phyloP scores from a whole-genome alignment of 805 yeast genomes.

The Saccharomycopsis fodiens region DNA sequence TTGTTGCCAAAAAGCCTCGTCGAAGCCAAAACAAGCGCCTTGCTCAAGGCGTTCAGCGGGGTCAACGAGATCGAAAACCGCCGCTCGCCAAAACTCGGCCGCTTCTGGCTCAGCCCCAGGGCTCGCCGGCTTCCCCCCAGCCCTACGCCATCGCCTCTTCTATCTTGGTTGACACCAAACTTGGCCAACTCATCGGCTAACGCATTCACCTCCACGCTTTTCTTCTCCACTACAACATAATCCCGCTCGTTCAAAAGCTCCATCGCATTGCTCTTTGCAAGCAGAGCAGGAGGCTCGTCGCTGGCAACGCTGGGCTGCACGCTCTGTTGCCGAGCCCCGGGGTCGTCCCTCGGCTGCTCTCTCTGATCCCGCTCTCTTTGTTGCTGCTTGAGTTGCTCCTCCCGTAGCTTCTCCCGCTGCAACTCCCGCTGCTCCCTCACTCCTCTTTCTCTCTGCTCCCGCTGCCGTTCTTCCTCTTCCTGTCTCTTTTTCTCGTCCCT shows the following conservation, averaged over 20 bases:
- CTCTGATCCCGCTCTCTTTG: constrained; percentile 9
- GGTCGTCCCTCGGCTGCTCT: constrained; percentile 6
- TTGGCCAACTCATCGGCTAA: constrained; percentile 85
- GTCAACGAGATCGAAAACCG: constrained; percentile 59
- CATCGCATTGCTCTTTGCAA: constrained; percentile 15
- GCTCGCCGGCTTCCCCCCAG: constrained; percentile 27
- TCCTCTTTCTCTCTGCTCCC: not conserved
- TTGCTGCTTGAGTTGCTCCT: constrained; percentile 5
- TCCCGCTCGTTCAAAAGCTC: constrained; percentile 49
- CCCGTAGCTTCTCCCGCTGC: too few relatives aligned
- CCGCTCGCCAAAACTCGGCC: constrained; percentile 53
- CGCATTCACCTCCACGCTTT: constrained; percentile 92
- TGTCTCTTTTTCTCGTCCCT: too few relatives aligned
- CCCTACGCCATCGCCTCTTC: not conserved
- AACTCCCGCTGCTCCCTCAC: too few relatives aligned
- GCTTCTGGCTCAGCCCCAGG: constrained; percentile 39
- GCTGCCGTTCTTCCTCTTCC: not conserved
- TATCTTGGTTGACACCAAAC: constrained; percentile 32
- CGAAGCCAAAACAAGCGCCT: constrained; percentile 82
- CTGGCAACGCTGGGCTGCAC: not conserved
- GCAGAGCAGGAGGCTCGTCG: constrained; percentile 11
- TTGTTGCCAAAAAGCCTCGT: constrained; percentile 69
- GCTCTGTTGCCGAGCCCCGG: constrained; percentile 10
- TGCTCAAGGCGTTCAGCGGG: constrained; percentile 83
- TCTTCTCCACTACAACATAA: constrained; percentile 90